phyloP scores from a whole-genome alignment of 306 rosid species.

The Medicago arabica region DNA sequence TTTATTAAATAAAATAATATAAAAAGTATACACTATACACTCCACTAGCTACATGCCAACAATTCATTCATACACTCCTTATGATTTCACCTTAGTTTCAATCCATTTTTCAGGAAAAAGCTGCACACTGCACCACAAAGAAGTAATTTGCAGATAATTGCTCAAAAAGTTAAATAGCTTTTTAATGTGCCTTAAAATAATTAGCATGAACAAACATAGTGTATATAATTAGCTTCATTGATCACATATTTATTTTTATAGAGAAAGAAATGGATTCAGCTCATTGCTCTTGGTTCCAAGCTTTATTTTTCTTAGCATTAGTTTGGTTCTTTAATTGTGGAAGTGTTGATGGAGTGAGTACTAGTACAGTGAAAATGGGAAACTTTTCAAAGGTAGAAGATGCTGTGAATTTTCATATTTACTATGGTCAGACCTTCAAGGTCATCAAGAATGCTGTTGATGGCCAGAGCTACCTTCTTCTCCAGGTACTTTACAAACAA shows the following conservation, averaged over 20 bases:
- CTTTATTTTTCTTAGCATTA: conserved; percentile 40
- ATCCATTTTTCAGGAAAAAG: conserved; percentile 35
- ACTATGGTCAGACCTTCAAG: conserved; percentile 90
- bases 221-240: conserved; percentile 22
- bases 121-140: conserved; percentile 33
- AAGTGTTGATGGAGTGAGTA: conserved; percentile 47
- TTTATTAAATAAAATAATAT: conserved; percentile 21
- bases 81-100: conserved; percentile 33
- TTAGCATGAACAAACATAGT: conserved; percentile 15
- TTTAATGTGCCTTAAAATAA: conserved; percentile 38
- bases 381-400: conserved; percentile 82
- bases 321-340: conserved; percentile 43
- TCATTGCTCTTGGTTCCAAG: conserved; percentile 42
- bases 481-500: conserved; percentile 65
- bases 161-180: conserved; percentile 47
- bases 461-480: conserved; percentile 92
- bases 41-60: conserved; percentile 47
- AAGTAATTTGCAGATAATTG: conserved; percentile 27
- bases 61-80: conserved; percentile 35
- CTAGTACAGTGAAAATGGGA: conserved; percentile 50
- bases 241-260: conserved; percentile 18
- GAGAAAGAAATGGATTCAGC: conserved; percentile 40
- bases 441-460: conserved; percentile 88
- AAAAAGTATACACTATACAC: conserved; percentile 1
- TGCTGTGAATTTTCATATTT: conserved; percentile 76